phyloP scores from a whole-genome alignment of 192 early-diverging fungal species.

The Cetraspora pellucida region DNA sequence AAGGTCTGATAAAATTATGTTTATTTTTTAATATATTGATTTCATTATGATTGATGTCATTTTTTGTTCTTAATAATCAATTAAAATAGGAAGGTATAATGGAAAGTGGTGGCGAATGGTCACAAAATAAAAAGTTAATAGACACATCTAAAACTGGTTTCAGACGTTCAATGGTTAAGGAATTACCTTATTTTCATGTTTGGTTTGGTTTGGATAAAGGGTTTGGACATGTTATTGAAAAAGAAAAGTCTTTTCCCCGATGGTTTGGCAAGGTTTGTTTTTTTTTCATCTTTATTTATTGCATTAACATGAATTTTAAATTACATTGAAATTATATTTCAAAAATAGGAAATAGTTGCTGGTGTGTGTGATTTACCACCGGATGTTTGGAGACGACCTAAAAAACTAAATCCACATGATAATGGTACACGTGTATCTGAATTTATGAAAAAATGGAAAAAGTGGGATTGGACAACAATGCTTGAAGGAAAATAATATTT shows the following conservation, averaged over 20 bases:
- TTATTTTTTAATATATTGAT: slow-evolving; percentile 14
- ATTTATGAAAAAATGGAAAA: slow-evolving; percentile 68
- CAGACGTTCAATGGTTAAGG: slow-evolving; percentile 66
- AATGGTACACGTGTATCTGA: slow-evolving; percentile 53
- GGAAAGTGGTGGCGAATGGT: slow-evolving; percentile 84
- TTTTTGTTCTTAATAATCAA: not conserved
- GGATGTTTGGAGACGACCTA: slow-evolving; percentile 72
- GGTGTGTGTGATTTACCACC: slow-evolving; percentile 82
- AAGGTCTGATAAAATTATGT: slow-evolving; percentile 47
- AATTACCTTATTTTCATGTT: slow-evolving; percentile 96
- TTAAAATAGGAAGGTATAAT: slow-evolving; percentile 71
- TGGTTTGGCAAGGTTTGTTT: slow-evolving; percentile 69
- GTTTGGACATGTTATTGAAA: slow-evolving; percentile 95
- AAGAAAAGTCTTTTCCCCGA: slow-evolving; percentile 70
- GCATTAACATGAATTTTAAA: too few relatives aligned
- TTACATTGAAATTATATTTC: too few relatives aligned
- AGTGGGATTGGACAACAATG: slow-evolving; percentile 84
- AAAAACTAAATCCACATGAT: slow-evolving; percentile 51
- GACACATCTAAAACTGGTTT: slow-evolving; percentile 71
- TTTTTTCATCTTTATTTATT: too few relatives aligned
- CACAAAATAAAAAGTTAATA: slow-evolving; percentile 79
- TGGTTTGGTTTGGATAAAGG: slow-evolving; percentile 92
- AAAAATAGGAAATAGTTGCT: slow-evolving; percentile 73
- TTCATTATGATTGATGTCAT: slow-evolving; percentile 4
- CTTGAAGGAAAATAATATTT: slow-evolving; percentile 45